A percentile compares a stretch with the other conserved stretches of the same genome.
phyloP scores from a whole-genome alignment of 2,329 filamentous ascomycete species.

The Penicillium sp. region DNA sequence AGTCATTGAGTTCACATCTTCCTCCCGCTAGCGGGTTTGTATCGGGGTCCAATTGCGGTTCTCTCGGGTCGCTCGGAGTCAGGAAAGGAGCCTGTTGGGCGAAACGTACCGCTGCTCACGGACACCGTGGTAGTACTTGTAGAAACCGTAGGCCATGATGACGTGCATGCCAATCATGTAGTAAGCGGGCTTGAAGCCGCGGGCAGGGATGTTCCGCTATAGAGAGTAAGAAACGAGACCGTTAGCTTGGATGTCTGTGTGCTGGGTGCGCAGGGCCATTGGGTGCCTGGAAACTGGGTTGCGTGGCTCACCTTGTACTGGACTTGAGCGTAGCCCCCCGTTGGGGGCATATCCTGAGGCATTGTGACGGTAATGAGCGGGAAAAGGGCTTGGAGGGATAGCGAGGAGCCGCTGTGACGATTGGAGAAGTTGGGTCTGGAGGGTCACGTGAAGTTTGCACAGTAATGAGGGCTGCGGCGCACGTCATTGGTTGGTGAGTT shows the following conservation, averaged over 20 bases:
- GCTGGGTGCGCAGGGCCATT: conserved; percentile 1
- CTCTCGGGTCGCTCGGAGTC: conserved; percentile 12
- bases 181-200: conserved; percentile 79
- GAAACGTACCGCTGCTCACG: conserved; percentile 81
- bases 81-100: conserved; percentile 1
- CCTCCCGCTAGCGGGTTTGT: not conserved
- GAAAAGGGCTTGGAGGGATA: conserved; percentile 18
- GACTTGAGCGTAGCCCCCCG: conserved; percentile 90
- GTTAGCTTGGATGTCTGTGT: conserved; percentile 6
- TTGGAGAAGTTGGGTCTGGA: conserved; percentile 30
- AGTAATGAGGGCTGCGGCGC: conserved; percentile 31
- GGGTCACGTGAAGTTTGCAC: conserved; percentile 29
- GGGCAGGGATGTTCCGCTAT: conserved; percentile 86
- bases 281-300: not conserved
- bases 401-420: conserved; percentile 19
- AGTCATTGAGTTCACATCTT: not conserved
- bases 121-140: conserved; percentile 75
- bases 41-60: conserved; percentile 9
- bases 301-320: conserved; percentile 79
- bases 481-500: conserved; percentile 27
- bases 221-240: conserved; percentile 1
- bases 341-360: conserved; percentile 96
- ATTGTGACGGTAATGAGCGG: conserved; percentile 53
- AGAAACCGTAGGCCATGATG: conserved; percentile 89
- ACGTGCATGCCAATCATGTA: conserved; percentile 73